Conservation (phyloP, 2,329 filamentous ascomycete species). For the Grosmannia huntii region DNA sequence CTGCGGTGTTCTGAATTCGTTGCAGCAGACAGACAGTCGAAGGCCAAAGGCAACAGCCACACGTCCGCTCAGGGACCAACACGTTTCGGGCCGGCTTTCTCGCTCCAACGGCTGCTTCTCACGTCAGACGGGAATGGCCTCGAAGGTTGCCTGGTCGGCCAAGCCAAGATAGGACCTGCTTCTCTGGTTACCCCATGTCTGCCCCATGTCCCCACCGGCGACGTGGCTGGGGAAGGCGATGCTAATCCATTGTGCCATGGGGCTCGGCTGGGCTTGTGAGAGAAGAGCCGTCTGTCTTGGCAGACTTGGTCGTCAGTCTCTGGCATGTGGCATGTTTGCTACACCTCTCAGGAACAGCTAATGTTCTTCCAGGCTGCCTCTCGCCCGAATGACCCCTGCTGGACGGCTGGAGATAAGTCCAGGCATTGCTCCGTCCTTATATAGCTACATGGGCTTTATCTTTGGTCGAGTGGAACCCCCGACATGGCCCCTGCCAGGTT, state of each 20-base stretch:
- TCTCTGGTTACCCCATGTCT: neutral
- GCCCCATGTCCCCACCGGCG: neutral
- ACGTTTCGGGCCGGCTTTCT: neutral
- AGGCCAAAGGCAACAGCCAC: neutral
- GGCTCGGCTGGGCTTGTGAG: neutral
- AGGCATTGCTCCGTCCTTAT: neutral
- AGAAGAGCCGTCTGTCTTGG: neutral
- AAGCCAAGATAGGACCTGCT: too few relatives aligned
- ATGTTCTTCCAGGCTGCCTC: neutral
- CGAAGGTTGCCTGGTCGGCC: too few relatives aligned
- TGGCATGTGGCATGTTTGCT: neutral
- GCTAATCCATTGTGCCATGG: too few relatives aligned
- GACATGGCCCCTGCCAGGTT: neutral
- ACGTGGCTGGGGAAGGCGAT: too few relatives aligned
- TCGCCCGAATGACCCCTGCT: neutral
- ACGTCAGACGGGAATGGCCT: neutral
- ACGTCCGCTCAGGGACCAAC: neutral
- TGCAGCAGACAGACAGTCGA: neutral
- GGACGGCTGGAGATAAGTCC: neutral
- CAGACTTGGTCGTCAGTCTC: neutral
- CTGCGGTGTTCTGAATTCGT: neutral
- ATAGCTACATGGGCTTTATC: neutral
- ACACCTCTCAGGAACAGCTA: too few relatives aligned
- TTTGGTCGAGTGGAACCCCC: neutral
- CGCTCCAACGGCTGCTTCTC: neutral